These are phyloP conservation scores for Talaromyces sp. DNA, from an alignment of 2,329 filamentous ascomycete genomes.

Conservation along the genomic window DNA sequence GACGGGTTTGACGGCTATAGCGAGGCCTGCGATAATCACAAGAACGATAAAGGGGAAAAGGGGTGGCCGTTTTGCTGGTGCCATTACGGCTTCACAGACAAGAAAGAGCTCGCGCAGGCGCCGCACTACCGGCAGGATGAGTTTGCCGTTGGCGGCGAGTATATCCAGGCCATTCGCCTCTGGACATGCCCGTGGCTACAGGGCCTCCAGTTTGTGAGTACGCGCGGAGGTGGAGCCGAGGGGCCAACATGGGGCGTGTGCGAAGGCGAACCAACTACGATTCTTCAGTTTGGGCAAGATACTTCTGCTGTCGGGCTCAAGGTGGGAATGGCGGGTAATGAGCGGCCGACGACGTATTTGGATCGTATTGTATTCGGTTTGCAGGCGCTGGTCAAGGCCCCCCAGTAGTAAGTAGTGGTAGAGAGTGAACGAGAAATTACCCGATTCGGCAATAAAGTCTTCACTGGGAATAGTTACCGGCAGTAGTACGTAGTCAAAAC, in stretches of 20 bases:
- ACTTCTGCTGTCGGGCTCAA: neutral
- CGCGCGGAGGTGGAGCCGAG: neutral
- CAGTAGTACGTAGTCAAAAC: too few species aligned
- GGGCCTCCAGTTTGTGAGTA: neutral
- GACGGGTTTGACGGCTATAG: neutral
- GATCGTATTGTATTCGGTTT: neutral
- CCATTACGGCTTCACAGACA: neutral
- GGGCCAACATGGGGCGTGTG: neutral
- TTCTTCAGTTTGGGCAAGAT: neutral
- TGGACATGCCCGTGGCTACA: neutral
- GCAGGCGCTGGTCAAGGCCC: neutral
- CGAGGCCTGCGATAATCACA: neutral
- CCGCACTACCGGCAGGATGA: neutral
- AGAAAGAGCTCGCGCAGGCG: neutral
- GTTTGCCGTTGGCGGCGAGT: neutral
- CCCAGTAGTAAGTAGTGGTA: neutral
- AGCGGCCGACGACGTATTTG: neutral
- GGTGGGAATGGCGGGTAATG: neutral
- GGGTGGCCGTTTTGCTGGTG: neutral
- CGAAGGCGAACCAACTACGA: neutral
- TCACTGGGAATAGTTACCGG: too few species aligned
- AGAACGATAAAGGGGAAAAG: too few species aligned
- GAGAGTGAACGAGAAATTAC: neutral
- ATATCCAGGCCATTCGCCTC: neutral
- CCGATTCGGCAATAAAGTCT: neutral